Base-by-base conservation (phyloP, 2,329 filamentous ascomycete genomes). In the Lecanosticta acicola region DNA sequence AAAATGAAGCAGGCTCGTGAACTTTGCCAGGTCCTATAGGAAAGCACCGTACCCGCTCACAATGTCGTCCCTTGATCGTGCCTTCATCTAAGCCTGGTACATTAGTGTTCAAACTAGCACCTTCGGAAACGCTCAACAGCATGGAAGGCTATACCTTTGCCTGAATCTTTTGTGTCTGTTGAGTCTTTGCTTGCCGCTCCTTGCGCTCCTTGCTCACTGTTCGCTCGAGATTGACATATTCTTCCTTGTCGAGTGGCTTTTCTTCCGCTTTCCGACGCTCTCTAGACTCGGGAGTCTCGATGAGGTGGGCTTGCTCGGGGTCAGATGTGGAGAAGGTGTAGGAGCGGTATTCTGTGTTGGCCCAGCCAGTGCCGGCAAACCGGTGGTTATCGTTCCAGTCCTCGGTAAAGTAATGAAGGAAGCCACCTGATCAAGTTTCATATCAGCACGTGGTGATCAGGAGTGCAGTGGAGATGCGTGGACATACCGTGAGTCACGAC, bases 401-500 rank as follows among this genome's bases (percentile, higher is more conserved):
- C 55, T 89, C 79, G 0, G 87, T 93, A 52, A 95, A 70, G 59
- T 87, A 94, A 65, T 95, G 89, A 58, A 94, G 64, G 57, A 90
- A 85, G 1, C 85, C 86, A 40, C 55, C 51, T 59, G 33, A 29
- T 29, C 24, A 29, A 11, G 16, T n/a, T 40, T 18, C 9, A 9
- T 10, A 16, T 3, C 14, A 10, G 11, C 14, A n/a, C 32, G 46
- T 26, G 45, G 41, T 32, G 26, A 29, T 26, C 8, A 29, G n/a
- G 29, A 8, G 24, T 14, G 18, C 16, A 42, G 20, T 14, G 5
- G 10, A 34, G 5, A 17, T 38, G 16, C 16, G 39, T 16, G 4
- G 36, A 42, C 50, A 7, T 41, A 53, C 89, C 89, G 59, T 94
- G 89, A 2, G 87, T 84, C 5, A 94, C 87, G 1, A 89, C 74